Base-by-base conservation (phyloP, 345 rosid genomes). In the Dipteronia dyeriana region DNA sequence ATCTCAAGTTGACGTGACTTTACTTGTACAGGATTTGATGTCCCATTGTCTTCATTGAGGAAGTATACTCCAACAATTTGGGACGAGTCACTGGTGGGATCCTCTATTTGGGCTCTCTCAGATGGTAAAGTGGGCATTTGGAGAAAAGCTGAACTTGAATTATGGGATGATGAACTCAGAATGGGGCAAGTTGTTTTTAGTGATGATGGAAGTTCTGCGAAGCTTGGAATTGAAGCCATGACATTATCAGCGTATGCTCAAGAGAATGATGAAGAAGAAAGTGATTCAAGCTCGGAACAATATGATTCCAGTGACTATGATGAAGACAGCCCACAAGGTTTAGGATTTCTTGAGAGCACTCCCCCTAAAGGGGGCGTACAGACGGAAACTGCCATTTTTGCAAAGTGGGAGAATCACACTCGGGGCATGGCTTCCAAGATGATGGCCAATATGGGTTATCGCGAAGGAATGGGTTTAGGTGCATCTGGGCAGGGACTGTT, bases 371-470 rank as follows among this genome's bases (percentile, higher is more conserved):
- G 87, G 78, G 97, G 97, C 17, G 66, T 91, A 62, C 99, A 90
- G 82, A 92, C 84, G 11, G 97, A 91, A 26, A 96, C 98, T 22
- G 86, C 86, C 43, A 79, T 91, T 78, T 95, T 95, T 83, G 95
- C 98, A 0, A 91, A 87, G 74, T 96, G 99, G 99, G 99, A 96
- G 86, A 96, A 92, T 76, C 98, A 94, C 87, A 92, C 98, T 0
- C 85, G 98, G 38, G 99, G 98, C 11, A 82, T 94, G 77, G 98
- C 99, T 66, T 96, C 98, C 29, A 94, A 91, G 92, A 89, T 94
- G 97, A 94, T 94, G 99, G 97, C 94, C 59, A 92, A 69, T 79
- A 94, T 96, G 99, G 98, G 98, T 43, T 92, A 92, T 73, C 91
- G 95, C 16, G 93, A 90, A 82, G 98, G 99, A 51, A 92, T 92